Conservation (phyloP, 1,284 basidiomycete species). For the Xanthoconium separans region DNA sequence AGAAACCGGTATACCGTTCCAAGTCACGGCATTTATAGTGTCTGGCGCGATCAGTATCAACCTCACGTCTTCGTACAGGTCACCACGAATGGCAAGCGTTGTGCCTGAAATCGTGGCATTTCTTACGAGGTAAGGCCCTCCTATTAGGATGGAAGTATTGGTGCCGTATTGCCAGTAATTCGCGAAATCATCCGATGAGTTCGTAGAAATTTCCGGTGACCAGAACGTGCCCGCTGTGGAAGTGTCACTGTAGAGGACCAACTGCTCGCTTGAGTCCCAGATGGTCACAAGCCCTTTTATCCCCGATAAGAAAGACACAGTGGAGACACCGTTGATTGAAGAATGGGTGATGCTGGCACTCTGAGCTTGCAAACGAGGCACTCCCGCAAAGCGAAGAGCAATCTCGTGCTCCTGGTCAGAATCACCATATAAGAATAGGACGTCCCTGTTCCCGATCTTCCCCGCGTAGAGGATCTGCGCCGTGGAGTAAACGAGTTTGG, state of each 20-base stretch:
- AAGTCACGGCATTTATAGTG: slow-evolving; percentile 52
- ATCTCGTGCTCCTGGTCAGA: slow-evolving; percentile 59
- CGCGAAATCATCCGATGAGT: slow-evolving; percentile 30
- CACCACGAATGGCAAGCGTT: slow-evolving; percentile 45
- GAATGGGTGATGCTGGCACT: slow-evolving; percentile 36
- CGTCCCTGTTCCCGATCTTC: slow-evolving; percentile 61
- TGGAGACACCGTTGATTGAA: slow-evolving; percentile 29
- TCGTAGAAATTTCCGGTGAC: slow-evolving; percentile 44
- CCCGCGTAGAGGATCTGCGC: slow-evolving; percentile 69
- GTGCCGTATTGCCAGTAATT: slow-evolving; percentile 53
- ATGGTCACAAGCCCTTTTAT: slow-evolving; percentile 58
- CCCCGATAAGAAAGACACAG: slow-evolving; percentile 53
- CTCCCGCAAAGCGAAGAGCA: slow-evolving; percentile 47
- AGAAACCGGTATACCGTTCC: slow-evolving; percentile 62
- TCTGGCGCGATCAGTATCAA: slow-evolving; percentile 48
- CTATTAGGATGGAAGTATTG: slow-evolving; percentile 49
- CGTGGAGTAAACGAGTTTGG: slow-evolving; percentile 60
- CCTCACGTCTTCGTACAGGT: slow-evolving; percentile 43
- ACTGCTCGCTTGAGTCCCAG: slow-evolving; percentile 62
- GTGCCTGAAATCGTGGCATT: slow-evolving; percentile 44
- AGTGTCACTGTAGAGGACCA: slow-evolving; percentile 66
- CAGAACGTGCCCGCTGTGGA: slow-evolving; percentile 59
- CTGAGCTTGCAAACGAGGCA: slow-evolving; percentile 36
- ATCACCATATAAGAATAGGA: slow-evolving; percentile 69
- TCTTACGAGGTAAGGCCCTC: slow-evolving; percentile 56